phyloP scores from a whole-genome alignment of 768 basidiomycete species.

The Leccinum disarticulatum region DNA sequence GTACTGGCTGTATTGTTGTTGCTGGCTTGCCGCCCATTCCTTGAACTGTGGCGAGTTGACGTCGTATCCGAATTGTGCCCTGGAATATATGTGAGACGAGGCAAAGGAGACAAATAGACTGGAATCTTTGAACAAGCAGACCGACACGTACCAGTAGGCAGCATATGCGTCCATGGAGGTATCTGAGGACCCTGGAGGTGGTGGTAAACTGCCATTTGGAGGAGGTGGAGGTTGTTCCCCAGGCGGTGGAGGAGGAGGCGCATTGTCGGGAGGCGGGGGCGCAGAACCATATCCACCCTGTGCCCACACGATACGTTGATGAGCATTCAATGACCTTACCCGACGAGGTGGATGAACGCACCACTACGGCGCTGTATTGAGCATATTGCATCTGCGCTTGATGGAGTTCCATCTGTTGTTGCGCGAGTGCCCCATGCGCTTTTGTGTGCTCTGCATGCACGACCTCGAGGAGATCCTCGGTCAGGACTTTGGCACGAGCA shows the following conservation, averaged over 20 bases:
- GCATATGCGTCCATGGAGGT: slow-evolving; percentile 54
- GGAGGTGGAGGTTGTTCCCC: slow-evolving; percentile 56
- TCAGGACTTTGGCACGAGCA: slow-evolving; percentile 80
- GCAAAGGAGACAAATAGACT: background rate
- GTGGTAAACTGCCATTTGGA: slow-evolving; percentile 43
- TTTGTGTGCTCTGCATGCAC: slow-evolving; percentile 87
- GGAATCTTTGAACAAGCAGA: background rate
- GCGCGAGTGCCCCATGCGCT: slow-evolving; percentile 58
- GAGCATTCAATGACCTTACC: background rate
- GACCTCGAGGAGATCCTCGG: slow-evolving; percentile 88
- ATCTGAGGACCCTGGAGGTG: slow-evolving; percentile 41
- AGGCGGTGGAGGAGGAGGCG: slow-evolving; percentile 48
- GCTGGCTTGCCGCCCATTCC: slow-evolving; percentile 66
- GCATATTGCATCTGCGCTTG: slow-evolving; percentile 82
- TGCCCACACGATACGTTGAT: slow-evolving; percentile 3
- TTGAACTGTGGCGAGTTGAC: slow-evolving; percentile 82
- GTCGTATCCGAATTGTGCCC: slow-evolving; percentile 86
- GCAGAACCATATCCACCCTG: slow-evolving; percentile 38
- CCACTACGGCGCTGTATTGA: slow-evolving; percentile 62
- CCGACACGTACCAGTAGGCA: slow-evolving; percentile 55
- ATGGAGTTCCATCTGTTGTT: slow-evolving; percentile 86
- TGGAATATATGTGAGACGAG: slow-evolving; percentile 22
- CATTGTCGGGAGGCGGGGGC: slow-evolving; percentile 37
- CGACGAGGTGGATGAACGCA: slow-evolving; percentile 30
- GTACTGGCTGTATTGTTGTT: slow-evolving; percentile 75